Evolutionary conservation across 2,329 filamentous ascomycete species (phyloP).

Genomic region (Beauveria australis): DNA sequence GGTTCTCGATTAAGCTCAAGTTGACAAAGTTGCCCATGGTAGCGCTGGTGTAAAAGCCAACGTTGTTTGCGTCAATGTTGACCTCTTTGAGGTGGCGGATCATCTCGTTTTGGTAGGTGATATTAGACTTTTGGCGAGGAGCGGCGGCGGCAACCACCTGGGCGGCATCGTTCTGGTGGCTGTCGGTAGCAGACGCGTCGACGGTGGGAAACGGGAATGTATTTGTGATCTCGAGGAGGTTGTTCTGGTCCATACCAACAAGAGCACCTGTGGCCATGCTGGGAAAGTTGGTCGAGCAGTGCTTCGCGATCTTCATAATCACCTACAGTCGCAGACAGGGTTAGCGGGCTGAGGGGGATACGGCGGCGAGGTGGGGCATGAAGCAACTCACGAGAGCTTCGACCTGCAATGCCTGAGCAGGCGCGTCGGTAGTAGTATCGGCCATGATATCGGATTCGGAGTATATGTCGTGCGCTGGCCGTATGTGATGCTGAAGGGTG

Average conservation of each 20-base stretch:
- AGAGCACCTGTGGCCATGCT: constrained; percentile 83
- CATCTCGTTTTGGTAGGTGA: constrained; percentile 89
- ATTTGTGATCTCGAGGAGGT: constrained; percentile 84
- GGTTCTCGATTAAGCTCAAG: constrained; percentile 92
- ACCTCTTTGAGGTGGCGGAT: constrained; percentile 94
- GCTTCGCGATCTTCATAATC: constrained; percentile 97
- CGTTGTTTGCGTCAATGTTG: constrained; percentile 95
- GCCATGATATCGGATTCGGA: constrained; percentile 41
- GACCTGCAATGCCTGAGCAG: constrained; percentile 83
- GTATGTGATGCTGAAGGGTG: constrained; percentile 16
- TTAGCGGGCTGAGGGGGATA: constrained; percentile 16
- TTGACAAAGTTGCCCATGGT: constrained; percentile 99
- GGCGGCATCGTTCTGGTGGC: constrained; percentile 67
- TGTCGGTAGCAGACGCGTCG: constrained; percentile 60
- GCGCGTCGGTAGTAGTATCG: constrained; percentile 54
- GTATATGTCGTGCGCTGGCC: constrained; percentile 18
- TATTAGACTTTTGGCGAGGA: constrained; percentile 84
- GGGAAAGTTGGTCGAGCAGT: constrained; percentile 81
- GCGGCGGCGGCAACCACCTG: constrained; percentile 70
- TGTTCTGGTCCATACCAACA: constrained; percentile 84
- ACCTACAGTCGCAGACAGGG: constrained; percentile 45
- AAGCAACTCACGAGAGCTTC: constrained; percentile 72
- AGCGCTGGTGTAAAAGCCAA: constrained; percentile 97
- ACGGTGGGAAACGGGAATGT: constrained; percentile 85
- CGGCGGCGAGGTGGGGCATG: constrained; percentile 27